Evolutionary conservation across 2,329 filamentous ascomycete genomes (phyloP), one percentile per base, ranked within the genome.

Genomic region (Cladosporium sp.): DNA sequence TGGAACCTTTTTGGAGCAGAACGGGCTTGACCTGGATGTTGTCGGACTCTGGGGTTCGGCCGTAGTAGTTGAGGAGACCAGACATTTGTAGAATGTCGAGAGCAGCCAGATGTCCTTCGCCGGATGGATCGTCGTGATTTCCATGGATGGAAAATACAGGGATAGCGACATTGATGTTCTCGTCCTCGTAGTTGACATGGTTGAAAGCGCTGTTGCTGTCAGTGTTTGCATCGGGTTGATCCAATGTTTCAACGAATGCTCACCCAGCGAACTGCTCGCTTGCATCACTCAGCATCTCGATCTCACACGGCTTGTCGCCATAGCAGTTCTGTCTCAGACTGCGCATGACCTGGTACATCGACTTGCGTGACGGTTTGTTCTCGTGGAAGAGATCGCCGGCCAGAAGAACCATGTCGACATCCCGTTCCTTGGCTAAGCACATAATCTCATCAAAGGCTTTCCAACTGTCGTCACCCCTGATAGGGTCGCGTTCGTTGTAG

Each of bases 71-170:
- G 72, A 99, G 83, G 15, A 99, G 81, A 0, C 95, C 95, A 0
- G 93, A 92, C 1, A 95, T 90, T 77, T 98, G 93, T 4, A 99
- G 84, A 18, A 99, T 80, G 77, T 99, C 95, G 12, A 99, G 84
- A 0, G 94, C 93, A 69, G 95, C 96, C 70, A 90, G 90, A 76
- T 96, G 92, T 12, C 93, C 95, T 74, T 97, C 93, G 74, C 95
- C 95, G n/a, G 93, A 96, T 0, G 95, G 95, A 76, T 99, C 95
- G 75, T 99, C 95, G 76, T 99, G 95, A 74, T 99, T 99, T 55
- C 95, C 95, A 74, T 99, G 96, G 49, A 99, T 99, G 0, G 94
- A 97, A 76, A 99, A 99, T 32, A 99, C 93, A 0, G 95, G 95
- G 65, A 98, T 97, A 1, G 93, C 92, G 68, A 99, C 88, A 74